Base-by-base conservation (phyloP, 2,329 filamentous ascomycete genomes). In the Diaporthe citrichinensis region DNA sequence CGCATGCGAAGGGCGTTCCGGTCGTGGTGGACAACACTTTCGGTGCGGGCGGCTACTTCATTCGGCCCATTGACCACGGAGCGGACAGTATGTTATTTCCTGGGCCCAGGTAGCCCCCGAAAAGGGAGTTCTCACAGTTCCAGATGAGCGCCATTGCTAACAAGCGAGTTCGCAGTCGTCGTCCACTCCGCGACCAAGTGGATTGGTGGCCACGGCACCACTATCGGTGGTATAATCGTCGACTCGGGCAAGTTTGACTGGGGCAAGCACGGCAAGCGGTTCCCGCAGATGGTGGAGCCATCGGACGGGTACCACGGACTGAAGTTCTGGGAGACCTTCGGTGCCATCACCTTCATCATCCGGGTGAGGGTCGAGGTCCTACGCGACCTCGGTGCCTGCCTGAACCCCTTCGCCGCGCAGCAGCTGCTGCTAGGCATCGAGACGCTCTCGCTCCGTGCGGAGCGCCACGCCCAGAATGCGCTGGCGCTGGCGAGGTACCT, bases 131-230 rank as follows among this genome's bases (percentile, higher is more conserved):
- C 7, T 15, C 2, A 28, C 7, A 1, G 7, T 3, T 57, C 20
- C 23, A n/a, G 14, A 1, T 41, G 53, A 39, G n/a, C 15, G 14
- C 12, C 9, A 23, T 46, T 41, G 5, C 62, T 74, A 51, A 76
- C 53, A 23, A 28, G 10, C 34, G 25, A 49, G 31, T 14, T 17
- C 2, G 10, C 44, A 76, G 75, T 98, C 76, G 93, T 98, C 71
- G 94, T 98, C 34, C 95, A 98, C 89, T 97, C 94, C 53, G 95
- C 95, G 15, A 98, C 96, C 75, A 98, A 98, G 86, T 98, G 96
- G 96, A 98, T 98, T 78, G 96, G 96, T 74, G 96, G 96, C 57
- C 96, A 98, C 84, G 96, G 96, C 77, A 98, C 96, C 55, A 98
- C 96, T 36, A 94, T 98, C 79, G 96, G 90, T 75, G 96, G 96